Evolutionary conservation across 352 stramenopile genomes (phyloP), one percentile per base, ranked within the genome.

Genomic region (Chrysophaeum taylorii): DNA sequence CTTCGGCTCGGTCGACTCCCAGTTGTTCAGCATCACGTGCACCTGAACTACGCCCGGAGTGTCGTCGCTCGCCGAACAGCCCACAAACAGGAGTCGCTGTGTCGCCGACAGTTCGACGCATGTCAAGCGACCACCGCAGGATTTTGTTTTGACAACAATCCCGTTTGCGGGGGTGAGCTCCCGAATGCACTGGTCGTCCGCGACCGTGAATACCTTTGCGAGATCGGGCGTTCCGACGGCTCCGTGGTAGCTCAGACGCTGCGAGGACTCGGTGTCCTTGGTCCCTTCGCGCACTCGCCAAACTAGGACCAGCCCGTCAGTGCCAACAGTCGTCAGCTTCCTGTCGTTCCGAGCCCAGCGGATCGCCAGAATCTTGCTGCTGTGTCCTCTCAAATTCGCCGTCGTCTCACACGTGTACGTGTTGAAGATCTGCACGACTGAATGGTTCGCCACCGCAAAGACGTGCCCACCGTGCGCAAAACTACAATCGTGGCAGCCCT

Each of bases 381-480:
- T 94, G 76, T 96, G 89, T 45, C 89, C 89, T 25, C 88, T 83
- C 41, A 96, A 70, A 25, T 85, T 94, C 16, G 81, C 76, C 29
- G 94, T 75, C 2, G 87, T 73, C 36, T 92, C 87, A 36, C 85
- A 87, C 2, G 88, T 91, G 68, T 95, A 88, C 33, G 92, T 88
- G 4, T 85, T 86, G 70, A 91, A 95, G 25, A 96, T 48, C 37
- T 93, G 85, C 7, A 96, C 82, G 21, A 90, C 87, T 36, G 93
- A 92, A 74, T 89, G 92, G 77, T 93, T 93, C 7, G 80, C 86
- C 0, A 87, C 86, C 1, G 90, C 90, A 54, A 96, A 93, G 67
- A 86, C 92, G 69, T 96, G 87, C 0, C 90, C 90, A 5, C 90
- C 90, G 64, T 93, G 75, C 37, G 85, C 92, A 70, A 96, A 96